A percentile compares a stretch with the other conserved stretches of the same genome.
Conservation (phyloP, 352 stramenopile species). For the Globisporangium cystogenes region DNA sequence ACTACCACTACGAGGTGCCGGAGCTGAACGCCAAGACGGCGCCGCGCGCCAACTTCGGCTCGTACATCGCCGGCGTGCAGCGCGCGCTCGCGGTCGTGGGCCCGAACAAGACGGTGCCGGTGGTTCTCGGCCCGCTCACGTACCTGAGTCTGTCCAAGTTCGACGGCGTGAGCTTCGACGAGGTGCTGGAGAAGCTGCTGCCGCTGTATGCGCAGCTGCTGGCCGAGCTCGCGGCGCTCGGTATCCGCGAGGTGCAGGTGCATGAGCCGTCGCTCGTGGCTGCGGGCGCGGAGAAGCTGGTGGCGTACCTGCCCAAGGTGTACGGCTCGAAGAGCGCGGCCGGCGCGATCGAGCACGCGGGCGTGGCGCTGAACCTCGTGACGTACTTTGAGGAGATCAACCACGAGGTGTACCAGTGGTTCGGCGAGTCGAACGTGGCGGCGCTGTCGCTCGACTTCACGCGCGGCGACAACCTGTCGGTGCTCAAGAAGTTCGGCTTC, state of each 20-base stretch:
- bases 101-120: conserved; percentile 72
- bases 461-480: conserved; percentile 75
- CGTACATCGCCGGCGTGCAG: conserved; percentile 66
- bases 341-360: conserved; percentile 56
- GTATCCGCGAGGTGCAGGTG: conserved; percentile 86
- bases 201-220: conserved; percentile 82
- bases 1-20: conserved; percentile 95
- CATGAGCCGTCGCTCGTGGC: conserved; percentile 90
- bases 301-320: conserved; percentile 50
- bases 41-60: conserved; percentile 74
- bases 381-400: conserved; percentile 91
- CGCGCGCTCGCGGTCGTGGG: conserved; percentile 80
- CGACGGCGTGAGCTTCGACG: conserved; percentile 62
- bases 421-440: conserved; percentile 56
- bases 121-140: conserved; percentile 80
- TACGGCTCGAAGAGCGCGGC: conserved; percentile 56
- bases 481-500: conserved; percentile 86
- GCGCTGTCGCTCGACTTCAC: conserved; percentile 91
- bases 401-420: conserved; percentile 88
- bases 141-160: conserved; percentile 82
- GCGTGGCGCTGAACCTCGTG: conserved; percentile 66
- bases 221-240: conserved; percentile 57
- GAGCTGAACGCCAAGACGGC: conserved; percentile 77
- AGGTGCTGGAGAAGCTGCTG: conserved; percentile 65
- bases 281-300: conserved; percentile 44